A percentile compares a stretch with the other conserved stretches of the same genome.
Evolutionary conservation across 768 basidiomycete genomes (phyloP).

Genomic region (Trametes punicea): DNA sequence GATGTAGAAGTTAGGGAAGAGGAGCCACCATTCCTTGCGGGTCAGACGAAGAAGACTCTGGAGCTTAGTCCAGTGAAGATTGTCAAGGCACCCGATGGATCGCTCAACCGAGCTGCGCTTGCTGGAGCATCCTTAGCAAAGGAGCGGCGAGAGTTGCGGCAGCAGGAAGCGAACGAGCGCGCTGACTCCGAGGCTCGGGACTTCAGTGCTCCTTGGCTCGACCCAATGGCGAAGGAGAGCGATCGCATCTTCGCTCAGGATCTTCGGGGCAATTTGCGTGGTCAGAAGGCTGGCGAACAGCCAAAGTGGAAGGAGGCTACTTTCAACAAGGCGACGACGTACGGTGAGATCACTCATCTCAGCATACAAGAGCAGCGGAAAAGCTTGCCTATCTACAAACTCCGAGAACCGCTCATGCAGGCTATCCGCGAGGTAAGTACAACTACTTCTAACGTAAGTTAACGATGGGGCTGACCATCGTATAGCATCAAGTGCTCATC

Average conservation of each 20-base stretch:
- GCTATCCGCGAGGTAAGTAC: constrained; percentile 82
- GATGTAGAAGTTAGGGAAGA: constrained; percentile 98
- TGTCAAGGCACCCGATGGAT: constrained; percentile 97
- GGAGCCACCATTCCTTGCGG: constrained; percentile 92
- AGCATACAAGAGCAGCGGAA: constrained; percentile 94
- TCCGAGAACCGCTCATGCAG: constrained; percentile 83
- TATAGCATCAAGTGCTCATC: constrained; percentile 92
- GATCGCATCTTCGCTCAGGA: constrained; percentile 95
- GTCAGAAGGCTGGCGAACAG: constrained; percentile 77
- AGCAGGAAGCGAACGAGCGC: constrained; percentile 91
- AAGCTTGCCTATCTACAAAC: constrained; percentile 91
- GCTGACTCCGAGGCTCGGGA: constrained; percentile 94
- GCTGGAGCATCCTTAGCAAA: constrained; percentile 92
- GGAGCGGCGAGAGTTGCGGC: constrained; percentile 89
- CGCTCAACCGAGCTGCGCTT: constrained; percentile 91
- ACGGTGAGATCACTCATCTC: constrained; percentile 85
- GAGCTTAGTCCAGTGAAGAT: constrained; percentile 97
- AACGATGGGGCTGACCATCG: constrained; percentile 19
- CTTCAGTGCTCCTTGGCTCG: constrained; percentile 95
- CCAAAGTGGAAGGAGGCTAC: constrained; percentile 90
- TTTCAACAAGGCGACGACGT: constrained; percentile 95
- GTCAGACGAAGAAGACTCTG: constrained; percentile 93
- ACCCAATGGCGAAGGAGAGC: constrained; percentile 89
- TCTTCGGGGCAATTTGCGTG: constrained; percentile 73
- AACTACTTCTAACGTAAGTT: neutral